Evolutionary conservation across 768 basidiomycete species (phyloP).

Genomic region (Lactarius sp.): DNA sequence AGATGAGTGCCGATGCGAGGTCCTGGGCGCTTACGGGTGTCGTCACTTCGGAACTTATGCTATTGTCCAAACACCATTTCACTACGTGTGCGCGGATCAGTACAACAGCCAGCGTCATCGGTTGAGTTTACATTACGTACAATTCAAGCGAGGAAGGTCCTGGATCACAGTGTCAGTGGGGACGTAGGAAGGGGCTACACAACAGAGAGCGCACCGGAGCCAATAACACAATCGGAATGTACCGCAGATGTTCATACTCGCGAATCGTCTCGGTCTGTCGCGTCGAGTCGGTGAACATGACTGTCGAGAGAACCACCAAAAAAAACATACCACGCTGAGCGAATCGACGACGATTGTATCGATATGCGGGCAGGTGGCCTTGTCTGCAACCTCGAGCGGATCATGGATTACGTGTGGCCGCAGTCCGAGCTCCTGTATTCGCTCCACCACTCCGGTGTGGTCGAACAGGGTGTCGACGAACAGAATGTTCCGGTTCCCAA

Average conservation of each 20-base stretch:
- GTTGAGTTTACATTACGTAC: constrained; percentile 40
- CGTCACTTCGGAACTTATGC: constrained; percentile 91
- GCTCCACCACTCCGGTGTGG: constrained; percentile 64
- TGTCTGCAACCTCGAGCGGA: constrained; percentile 76
- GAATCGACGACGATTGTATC: constrained; percentile 97
- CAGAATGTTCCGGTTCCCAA: constrained; percentile 82
- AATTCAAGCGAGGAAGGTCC: constrained; percentile 66
- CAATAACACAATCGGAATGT: constrained; percentile 92
- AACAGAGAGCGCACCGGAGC: constrained; percentile 47
- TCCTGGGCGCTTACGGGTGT: constrained; percentile 87
- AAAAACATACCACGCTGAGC: constrained; percentile 61
- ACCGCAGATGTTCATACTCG: constrained; percentile 90
- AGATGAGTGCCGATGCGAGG: constrained; percentile 85
- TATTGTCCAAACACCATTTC: constrained; percentile 96
- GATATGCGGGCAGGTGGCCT: constrained; percentile 78
- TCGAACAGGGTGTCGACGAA: constrained; percentile 86
- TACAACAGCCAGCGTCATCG: constrained; percentile 18
- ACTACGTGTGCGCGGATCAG: constrained; percentile 42
- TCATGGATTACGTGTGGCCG: constrained; percentile 71
- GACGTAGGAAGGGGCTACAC: background rate
- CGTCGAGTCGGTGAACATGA: background rate
- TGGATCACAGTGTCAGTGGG: constrained; percentile 21
- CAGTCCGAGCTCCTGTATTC: constrained; percentile 75
- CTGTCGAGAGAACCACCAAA: constrained; percentile 20
- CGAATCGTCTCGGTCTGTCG: constrained; percentile 80